Evolutionary conservation across 306 rosid genomes (phyloP).

Genomic region (Sechiopsis laciniata): DNA sequence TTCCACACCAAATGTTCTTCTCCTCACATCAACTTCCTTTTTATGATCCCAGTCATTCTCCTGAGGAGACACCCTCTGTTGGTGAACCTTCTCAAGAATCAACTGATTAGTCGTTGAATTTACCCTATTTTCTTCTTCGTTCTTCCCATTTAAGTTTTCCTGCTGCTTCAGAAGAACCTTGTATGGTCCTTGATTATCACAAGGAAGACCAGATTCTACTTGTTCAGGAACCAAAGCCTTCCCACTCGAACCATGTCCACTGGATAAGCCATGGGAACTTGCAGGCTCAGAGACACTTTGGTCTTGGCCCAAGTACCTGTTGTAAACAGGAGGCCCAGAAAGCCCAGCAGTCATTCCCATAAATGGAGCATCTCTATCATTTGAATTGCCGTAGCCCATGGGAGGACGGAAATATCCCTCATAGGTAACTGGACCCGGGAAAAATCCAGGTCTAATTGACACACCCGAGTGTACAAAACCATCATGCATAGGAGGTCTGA

Average conservation of each 20-base stretch:
- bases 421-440: constrained; percentile 64
- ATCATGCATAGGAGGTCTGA: constrained; percentile 79
- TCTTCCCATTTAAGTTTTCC: constrained; percentile 50
- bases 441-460: constrained; percentile 84
- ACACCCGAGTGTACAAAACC: constrained; percentile 67
- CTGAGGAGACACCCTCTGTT: constrained; percentile 34
- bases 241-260: constrained; percentile 48
- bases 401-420: constrained; percentile 78
- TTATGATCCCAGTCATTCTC: constrained; percentile 52
- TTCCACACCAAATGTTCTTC: constrained; percentile 36
- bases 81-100: constrained; percentile 37
- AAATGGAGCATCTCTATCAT: constrained; percentile 66
- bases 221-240: constrained; percentile 44
- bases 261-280: constrained; percentile 51
- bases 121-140: constrained; percentile 49
- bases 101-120: constrained; percentile 32
- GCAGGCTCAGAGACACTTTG: constrained; percentile 55
- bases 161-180: constrained; percentile 84
- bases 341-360: constrained; percentile 47
- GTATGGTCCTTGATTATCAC: constrained; percentile 65
- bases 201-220: constrained; percentile 50
- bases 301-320: constrained; percentile 51
- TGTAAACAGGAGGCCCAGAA: constrained; percentile 45
- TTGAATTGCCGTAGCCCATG: constrained; percentile 62
- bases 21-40: constrained; percentile 46